Base-by-base conservation (phyloP, 805 yeast species). In the Jamesozyma rosinii region DNA sequence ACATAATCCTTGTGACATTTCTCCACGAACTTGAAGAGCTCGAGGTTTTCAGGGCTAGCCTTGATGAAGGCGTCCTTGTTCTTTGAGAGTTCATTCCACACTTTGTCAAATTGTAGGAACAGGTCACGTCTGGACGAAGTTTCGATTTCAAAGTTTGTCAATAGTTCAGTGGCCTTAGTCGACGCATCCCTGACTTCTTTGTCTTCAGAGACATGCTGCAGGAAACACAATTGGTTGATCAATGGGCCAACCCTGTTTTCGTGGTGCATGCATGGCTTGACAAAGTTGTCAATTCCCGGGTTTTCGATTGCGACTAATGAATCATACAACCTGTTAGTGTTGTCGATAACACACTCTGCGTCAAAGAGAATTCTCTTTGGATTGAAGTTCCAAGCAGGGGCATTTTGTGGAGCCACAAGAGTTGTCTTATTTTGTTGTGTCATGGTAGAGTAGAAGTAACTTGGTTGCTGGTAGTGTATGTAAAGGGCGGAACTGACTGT, bases 121-220 rank as follows among this genome's bases (percentile, higher is more conserved):
- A 86, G 75, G 50, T 83, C 90, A 49, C 69, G 75, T 59, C 95
- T 76, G 43, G 76, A 61, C 14, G 75, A 72, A 20, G 80, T 70
- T 51, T 83, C 94, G 52, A 85, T 83, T 9, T 70, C 65, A 50
- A 68, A 74, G 39, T 77, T 73, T 41, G 75, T 71, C 35, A 82
- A 60, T 46, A 69, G 55, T 55, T 76, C 76, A 48, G 80, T 83
- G 0, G 85, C 81, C 46, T 74, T 66, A 36, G 72, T 71, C 2
- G 89, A 77, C 3, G 87, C 85, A 49, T 82, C 85, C 54, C 95
- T 72, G 27, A 83, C 57, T n/a, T 64, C 76, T 54, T 79, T 75
- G 49, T 73, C 70, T 18, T 77, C 54, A 3, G 89, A 80, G 10
- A 86, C 89, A 51, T 81, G 80, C 60, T 79, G 86, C 54, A 77